Percentiles rank a stretch among this genome's conserved stretches.
Conservation (phyloP, 192 early-diverging fungal genomes). For the Spizellomyces punctatus region DNA sequence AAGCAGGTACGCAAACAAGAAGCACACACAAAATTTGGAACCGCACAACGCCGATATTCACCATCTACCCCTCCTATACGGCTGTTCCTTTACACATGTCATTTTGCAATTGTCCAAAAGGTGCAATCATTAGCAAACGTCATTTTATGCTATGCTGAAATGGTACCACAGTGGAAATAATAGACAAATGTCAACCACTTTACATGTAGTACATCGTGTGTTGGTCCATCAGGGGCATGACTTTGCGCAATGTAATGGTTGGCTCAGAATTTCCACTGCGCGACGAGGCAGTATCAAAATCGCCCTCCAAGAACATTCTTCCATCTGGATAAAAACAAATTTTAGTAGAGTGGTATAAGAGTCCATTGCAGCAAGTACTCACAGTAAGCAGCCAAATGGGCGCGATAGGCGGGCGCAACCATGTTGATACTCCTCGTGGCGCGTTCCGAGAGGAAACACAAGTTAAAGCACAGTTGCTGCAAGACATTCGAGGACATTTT, state of each 20-base stretch:
- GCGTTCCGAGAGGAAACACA: conserved; percentile 82
- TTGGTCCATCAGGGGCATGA: conserved; percentile 28
- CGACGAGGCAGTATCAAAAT: conserved; percentile 23
- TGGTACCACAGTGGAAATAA: neutral
- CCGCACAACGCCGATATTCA: no score
- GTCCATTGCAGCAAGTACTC: no score
- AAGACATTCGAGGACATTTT: conserved; percentile 73
- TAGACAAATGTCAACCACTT: neutral
- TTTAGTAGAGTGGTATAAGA: neutral
- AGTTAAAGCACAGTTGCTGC: conserved; percentile 82
- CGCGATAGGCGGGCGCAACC: conserved; percentile 88
- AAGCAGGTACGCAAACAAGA: no score
- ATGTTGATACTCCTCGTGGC: conserved; percentile 81
- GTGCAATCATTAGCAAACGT: no score
- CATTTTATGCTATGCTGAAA: no score
- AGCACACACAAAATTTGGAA: no score
- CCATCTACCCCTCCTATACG: no score
- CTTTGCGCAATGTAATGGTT: conserved; percentile 10
- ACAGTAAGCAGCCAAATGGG: conserved; percentile 80
- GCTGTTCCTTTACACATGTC: no score
- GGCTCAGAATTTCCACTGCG: conserved; percentile 20
- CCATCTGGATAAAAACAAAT: conserved; percentile 27
- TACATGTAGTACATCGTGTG: conserved; percentile 44
- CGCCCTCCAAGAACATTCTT: conserved; percentile 40
- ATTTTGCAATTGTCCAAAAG: no score